Evolutionary conservation across 305 asterid genomes (phyloP), one percentile per base, ranked within the genome.

Genomic region (Fraxinus paxiana): DNA sequence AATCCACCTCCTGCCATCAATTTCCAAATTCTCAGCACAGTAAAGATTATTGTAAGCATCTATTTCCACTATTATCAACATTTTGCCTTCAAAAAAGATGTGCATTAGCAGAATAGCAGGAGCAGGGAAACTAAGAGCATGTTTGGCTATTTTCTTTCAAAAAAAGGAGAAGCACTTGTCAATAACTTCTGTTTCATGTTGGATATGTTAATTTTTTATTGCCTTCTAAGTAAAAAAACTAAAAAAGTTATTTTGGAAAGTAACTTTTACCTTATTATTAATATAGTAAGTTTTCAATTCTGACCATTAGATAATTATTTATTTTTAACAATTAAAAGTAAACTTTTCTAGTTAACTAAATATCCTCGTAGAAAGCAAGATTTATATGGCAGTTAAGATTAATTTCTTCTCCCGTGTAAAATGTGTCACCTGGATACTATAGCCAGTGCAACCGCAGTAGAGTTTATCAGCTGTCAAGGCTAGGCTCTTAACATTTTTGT

Each of bases 381-480:
- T 8, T 31, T 5, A 69, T 79, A 18, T 18, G 33, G 17, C 35
- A 30, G 7, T 65, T 65, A 12, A 65, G 9, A 22, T 15, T 28
- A 20, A 37, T 13, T 46, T 28, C 46, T 17, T 70, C 48, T 9
- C 15, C 17, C 10, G 73, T 24, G 74, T 26, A 12, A 56, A 67
- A 12, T 34, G 7, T 63, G 48, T 56, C 79, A 90, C 98, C 95
- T 89, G 98, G 77, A 94, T 83, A 4, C 91, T 84, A 83, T 87
- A 90, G 51, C 92, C 90, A 6, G 97, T 84, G 86, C 95, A 94
- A 8, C 96, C 97, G 38, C 98, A 94, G 77, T 92, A 92, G 78
- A 94, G 92, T 18, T 87, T 94, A 75, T 92, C 90, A 2, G 89
- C 95, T 10, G 84, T 82, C 80, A 90, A 24, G 22, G 84, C 85